Evolutionary conservation across 2,329 filamentous ascomycete genomes (phyloP).

Genomic region (Penicillium capsulatum): DNA sequence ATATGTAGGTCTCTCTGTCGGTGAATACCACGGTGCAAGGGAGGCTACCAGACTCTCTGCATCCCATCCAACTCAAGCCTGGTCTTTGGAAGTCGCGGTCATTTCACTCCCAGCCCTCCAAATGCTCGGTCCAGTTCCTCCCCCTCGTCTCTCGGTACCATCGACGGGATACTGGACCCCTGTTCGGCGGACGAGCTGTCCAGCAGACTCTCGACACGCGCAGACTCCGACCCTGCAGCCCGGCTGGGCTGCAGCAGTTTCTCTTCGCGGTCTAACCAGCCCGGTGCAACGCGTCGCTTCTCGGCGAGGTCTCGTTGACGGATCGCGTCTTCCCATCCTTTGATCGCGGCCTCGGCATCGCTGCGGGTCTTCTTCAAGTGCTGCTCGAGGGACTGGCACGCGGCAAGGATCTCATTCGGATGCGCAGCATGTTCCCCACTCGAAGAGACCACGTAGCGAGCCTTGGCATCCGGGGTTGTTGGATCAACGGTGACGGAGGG

Average conservation of each 20-base stretch:
- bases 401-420: conserved; percentile 77
- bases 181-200: conserved; percentile 37
- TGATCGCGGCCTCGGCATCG: conserved; percentile 63
- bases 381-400: conserved; percentile 71
- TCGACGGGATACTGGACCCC: conserved; percentile 35
- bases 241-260: conserved; percentile 54
- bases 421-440: conserved; percentile 76
- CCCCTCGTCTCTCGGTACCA: conserved; percentile 45
- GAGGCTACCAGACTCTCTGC: no score
- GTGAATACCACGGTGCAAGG: no score
- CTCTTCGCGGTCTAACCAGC: conserved; percentile 61
- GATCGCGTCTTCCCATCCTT: conserved; percentile 64
- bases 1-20: no score
- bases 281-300: conserved; percentile 60
- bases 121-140: conserved; percentile 54
- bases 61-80: no score
- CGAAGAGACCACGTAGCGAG: conserved; percentile 74
- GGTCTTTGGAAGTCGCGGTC: conserved; percentile 11
- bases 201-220: conserved; percentile 30
- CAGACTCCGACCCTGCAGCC: conserved; percentile 13
- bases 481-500: conserved; percentile 59
- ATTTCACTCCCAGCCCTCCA: conserved; percentile 47
- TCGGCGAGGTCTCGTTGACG: conserved; percentile 57
- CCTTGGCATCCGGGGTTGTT: conserved; percentile 45
- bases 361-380: conserved; percentile 67